These are phyloP conservation scores for Vicia villosa DNA, from an alignment of 306 rosid species.

Conservation along the genomic window DNA sequence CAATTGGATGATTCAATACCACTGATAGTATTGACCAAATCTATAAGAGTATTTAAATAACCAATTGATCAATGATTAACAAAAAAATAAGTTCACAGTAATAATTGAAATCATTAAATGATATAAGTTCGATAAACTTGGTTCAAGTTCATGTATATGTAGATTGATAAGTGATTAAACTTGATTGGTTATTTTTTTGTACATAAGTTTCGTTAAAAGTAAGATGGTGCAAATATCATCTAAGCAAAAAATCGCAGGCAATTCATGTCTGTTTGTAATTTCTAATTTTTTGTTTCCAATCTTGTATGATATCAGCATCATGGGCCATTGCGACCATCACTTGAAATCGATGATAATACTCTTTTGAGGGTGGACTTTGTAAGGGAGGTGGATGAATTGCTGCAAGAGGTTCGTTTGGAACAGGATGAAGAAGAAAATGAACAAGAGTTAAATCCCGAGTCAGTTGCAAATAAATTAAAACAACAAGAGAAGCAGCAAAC, in stretches of 20 bases:
- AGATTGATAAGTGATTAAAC: background rate
- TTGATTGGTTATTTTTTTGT: background rate
- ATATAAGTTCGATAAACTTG: background rate
- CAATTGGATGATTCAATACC: background rate
- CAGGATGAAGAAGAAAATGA: constrained; percentile 42
- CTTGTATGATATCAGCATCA: constrained; percentile 58
- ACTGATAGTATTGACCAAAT: background rate
- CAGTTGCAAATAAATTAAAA: constrained; percentile 82
- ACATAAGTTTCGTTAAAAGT: constrained; percentile 23
- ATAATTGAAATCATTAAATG: constrained; percentile 12
- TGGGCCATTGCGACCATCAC: constrained; percentile 64
- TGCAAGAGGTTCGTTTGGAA: constrained; percentile 69
- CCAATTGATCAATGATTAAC: background rate
- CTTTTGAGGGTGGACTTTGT: constrained; percentile 87
- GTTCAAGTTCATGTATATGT: background rate
- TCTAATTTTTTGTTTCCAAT: background rate
- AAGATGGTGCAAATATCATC: constrained; percentile 10
- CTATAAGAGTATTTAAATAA: background rate
- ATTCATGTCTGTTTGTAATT: background rate
- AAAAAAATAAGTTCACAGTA: background rate
- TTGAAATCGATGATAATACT: constrained; percentile 63
- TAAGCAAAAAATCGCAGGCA: background rate
- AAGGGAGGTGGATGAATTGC: constrained; percentile 85
- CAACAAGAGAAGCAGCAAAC: constrained; percentile 83
- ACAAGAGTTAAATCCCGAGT: constrained; percentile 65